Evolutionary conservation across 805 yeast genomes (phyloP).

Genomic region (Lachancea lanzarotensis): DNA sequence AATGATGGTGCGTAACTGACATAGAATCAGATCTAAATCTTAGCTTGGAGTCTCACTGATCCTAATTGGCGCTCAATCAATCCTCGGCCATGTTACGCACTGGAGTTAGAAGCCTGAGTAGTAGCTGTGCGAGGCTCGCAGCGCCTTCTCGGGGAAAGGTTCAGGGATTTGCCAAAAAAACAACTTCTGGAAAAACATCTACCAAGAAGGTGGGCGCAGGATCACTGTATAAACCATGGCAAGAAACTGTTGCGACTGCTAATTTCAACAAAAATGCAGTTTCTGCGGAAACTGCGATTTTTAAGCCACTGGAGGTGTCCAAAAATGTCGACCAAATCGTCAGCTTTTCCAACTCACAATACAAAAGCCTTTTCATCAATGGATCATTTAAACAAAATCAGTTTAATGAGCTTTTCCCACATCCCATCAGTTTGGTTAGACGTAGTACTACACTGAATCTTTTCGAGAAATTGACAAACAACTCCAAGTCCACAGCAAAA

Average conservation of each 20-base stretch:
- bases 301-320: slow-evolving; percentile 12
- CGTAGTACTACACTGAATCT: slow-evolving; percentile 39
- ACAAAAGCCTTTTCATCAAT: slow-evolving; percentile 41
- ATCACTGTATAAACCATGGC: slow-evolving; percentile 32
- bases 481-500: slow-evolving; percentile 36
- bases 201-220: slow-evolving; percentile 25
- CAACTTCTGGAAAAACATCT: slow-evolving; percentile 14
- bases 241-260: slow-evolving; percentile 29
- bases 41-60: no score
- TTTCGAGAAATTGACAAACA: slow-evolving; percentile 33
- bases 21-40: no score
- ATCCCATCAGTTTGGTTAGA: slow-evolving; percentile 56
- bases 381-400: slow-evolving; percentile 67
- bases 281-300: slow-evolving; percentile 19
- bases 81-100: slow-evolving; percentile 15
- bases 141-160: slow-evolving; percentile 25
- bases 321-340: slow-evolving; percentile 29
- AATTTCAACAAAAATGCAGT: slow-evolving; percentile 27
- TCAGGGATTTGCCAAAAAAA: slow-evolving; percentile 28
- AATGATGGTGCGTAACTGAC: no score
- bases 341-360: slow-evolving; percentile 38
- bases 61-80: background rate
- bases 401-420: slow-evolving; percentile 55
- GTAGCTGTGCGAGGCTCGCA: slow-evolving; percentile 14
- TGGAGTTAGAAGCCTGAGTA: slow-evolving; percentile 15